Conservation (phyloP, 441 rosid species). For the Capsella rubella region DNA sequence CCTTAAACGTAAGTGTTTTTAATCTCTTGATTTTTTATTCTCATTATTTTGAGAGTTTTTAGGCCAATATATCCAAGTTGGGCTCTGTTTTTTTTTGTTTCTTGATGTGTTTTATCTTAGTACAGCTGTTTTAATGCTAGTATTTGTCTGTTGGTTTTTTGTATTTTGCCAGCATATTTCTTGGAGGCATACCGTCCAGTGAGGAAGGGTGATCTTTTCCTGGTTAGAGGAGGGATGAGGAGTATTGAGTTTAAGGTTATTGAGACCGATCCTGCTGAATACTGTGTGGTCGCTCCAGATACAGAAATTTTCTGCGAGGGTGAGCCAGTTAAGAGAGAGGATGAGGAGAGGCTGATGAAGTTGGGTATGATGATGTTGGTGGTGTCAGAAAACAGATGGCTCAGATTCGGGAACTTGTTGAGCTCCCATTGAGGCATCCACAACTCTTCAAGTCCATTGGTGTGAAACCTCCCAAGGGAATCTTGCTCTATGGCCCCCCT, state of each 20-base stretch:
- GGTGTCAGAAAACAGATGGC: slow-evolving; percentile 87
- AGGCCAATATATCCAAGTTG: slow-evolving; percentile 7
- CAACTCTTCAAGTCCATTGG: slow-evolving; percentile 81
- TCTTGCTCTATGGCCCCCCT: slow-evolving; percentile 54
- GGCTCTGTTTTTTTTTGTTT: background rate
- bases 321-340: slow-evolving; percentile 62
- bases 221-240: slow-evolving; percentile 54
- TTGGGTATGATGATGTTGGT: slow-evolving; percentile 88
- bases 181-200: slow-evolving; percentile 47
- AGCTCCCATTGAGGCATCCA: slow-evolving; percentile 79
- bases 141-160: background rate
- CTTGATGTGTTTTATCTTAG: background rate
- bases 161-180: slow-evolving; percentile 45
- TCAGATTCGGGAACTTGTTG: slow-evolving; percentile 84
- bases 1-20: slow-evolving; percentile 44
- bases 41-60: background rate
- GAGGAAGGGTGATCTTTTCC: slow-evolving; percentile 52
- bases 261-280: slow-evolving; percentile 52
- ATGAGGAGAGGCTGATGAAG: slow-evolving; percentile 68
- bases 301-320: slow-evolving; percentile 53
- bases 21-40: background rate
- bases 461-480: slow-evolving; percentile 83
- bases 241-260: slow-evolving; percentile 55
- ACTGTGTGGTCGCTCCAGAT: slow-evolving; percentile 50
- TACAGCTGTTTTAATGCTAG: background rate